Percentiles rank a stretch among this genome's conserved stretches.
phyloP scores from a whole-genome alignment of 2,329 filamentous ascomycete genomes.

The Penicillium sp. region DNA sequence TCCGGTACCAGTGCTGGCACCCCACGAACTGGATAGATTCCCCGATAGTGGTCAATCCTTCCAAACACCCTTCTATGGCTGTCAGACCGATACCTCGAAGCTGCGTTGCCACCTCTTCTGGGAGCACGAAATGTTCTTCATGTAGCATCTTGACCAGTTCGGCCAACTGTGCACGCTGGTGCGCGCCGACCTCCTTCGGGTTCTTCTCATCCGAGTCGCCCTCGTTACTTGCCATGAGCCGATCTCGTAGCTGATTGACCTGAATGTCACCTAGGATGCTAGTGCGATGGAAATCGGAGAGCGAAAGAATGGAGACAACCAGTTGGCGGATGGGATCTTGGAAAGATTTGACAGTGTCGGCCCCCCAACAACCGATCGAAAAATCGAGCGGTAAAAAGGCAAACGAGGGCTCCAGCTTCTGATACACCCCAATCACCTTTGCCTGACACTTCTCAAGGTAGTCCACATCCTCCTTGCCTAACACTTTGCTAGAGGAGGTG shows the following conservation, averaged over 20 bases:
- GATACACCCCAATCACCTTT: conserved; percentile 43
- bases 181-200: conserved; percentile 7
- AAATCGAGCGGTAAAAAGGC: conserved; percentile 55
- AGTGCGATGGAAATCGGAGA: conserved; percentile 52
- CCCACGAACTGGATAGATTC: conserved; percentile 36
- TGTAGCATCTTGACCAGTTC: background rate
- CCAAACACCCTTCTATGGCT: conserved; percentile 35
- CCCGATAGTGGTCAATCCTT: conserved; percentile 10
- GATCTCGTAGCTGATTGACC: conserved; percentile 5
- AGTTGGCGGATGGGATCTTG: conserved; percentile 43
- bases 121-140: conserved; percentile 41
- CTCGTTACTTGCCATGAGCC: background rate
- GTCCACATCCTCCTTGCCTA: conserved; percentile 23
- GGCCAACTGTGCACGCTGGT: conserved; percentile 3
- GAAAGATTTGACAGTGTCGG: conserved; percentile 49
- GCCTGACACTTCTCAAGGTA: conserved; percentile 38
- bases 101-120: conserved; percentile 37
- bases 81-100: conserved; percentile 35
- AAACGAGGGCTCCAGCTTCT: conserved; percentile 45
- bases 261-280: conserved; percentile 23
- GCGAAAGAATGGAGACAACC: conserved; percentile 39
- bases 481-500: conserved; percentile 23
- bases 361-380: conserved; percentile 52
- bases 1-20: conserved; percentile 33
- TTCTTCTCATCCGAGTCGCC: conserved; percentile 3